A percentile compares a stretch with the other conserved stretches of the same genome.
Evolutionary conservation across 352 stramenopile species (phyloP).

Genomic region (Blastocystis sp.): DNA sequence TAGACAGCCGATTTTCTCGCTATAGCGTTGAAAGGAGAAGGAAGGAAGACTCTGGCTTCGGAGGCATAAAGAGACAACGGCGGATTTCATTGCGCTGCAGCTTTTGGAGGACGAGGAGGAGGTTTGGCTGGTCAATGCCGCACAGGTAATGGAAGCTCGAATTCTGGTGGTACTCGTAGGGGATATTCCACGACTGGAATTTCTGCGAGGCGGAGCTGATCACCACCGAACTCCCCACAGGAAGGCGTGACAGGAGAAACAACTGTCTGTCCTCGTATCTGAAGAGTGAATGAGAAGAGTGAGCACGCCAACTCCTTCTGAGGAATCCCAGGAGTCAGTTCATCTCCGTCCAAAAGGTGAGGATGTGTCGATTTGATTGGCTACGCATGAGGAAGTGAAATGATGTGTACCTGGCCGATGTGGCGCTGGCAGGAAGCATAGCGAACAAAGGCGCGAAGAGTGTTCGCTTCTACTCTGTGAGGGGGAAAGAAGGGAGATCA

Average conservation of each 20-base stretch:
- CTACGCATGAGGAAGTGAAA: background rate
- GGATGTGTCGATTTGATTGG: constrained; percentile 33
- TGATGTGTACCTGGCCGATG: background rate
- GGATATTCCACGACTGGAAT: constrained; percentile 67
- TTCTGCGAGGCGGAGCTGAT: constrained; percentile 58
- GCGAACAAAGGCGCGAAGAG: background rate
- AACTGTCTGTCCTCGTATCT: constrained; percentile 66
- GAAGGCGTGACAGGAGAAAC: constrained; percentile 56
- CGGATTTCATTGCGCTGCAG: constrained; percentile 63
- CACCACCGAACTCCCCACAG: constrained; percentile 45
- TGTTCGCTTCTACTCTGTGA: background rate
- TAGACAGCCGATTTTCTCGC: constrained; percentile 38
- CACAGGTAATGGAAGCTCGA: constrained; percentile 67
- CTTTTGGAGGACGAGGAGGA: constrained; percentile 62
- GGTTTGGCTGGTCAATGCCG: constrained; percentile 55
- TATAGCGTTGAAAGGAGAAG: background rate
- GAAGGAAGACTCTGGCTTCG: constrained; percentile 19
- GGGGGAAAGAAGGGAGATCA: background rate
- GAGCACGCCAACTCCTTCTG: constrained; percentile 38
- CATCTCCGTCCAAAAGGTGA: constrained; percentile 63
- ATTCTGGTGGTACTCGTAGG: constrained; percentile 69
- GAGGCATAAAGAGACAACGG: constrained; percentile 58
- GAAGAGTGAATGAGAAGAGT: background rate
- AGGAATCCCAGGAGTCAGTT: constrained; percentile 53
- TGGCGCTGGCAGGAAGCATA: background rate